Base-by-base conservation (phyloP, 495 filamentous ascomycete genomes). In the Podospora conica region DNA sequence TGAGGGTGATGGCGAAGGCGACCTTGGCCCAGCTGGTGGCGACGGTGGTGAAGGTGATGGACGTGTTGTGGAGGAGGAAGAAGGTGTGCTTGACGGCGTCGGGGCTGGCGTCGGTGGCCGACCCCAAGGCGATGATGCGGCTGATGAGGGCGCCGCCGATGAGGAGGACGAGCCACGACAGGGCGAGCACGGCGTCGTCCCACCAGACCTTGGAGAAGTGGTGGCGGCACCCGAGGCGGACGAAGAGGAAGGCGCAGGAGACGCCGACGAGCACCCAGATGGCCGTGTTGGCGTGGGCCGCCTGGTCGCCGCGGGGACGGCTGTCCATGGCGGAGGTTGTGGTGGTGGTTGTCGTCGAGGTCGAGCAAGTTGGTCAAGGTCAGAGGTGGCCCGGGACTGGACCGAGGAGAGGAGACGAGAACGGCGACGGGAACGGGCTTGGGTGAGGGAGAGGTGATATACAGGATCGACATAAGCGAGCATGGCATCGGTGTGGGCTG, bases 21-120 rank as follows among this genome's bases (percentile, higher is more conserved):
- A 70, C 60, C 29, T 70, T 70, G 62, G 65, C 48, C 68, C 68
- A 70, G 25, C 62, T 54, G 2, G 59, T 70, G 8, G 65, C 68
- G 18, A 70, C 22, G 9, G 64, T 68, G 18, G 66, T 68, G 24
- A 70, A 27, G 23, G 59, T 29, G 1, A 33, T 57, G 6, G 55
- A 55, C 7, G 66, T 70, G 65, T 70, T 70, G 21, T 70, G 68
- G 55, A 33, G 60, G 10, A 63, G 68, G 59, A 65, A 65, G 40
- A 70, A 70, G 15, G 3, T 22, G 9, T 28, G 25, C 28, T 56
- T 64, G 9, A 8, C 21, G 25, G 55, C 55, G 55, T 25, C 55
- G 23, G 55, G 23, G 55, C 21, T 22, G 28, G 63, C 62, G 25
- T 63, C 62, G 21, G 68, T 68, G 12, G 22, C 21, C 22, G 64